Base-by-base conservation (phyloP, 345 rosid species). In the Angophora floribunda region DNA sequence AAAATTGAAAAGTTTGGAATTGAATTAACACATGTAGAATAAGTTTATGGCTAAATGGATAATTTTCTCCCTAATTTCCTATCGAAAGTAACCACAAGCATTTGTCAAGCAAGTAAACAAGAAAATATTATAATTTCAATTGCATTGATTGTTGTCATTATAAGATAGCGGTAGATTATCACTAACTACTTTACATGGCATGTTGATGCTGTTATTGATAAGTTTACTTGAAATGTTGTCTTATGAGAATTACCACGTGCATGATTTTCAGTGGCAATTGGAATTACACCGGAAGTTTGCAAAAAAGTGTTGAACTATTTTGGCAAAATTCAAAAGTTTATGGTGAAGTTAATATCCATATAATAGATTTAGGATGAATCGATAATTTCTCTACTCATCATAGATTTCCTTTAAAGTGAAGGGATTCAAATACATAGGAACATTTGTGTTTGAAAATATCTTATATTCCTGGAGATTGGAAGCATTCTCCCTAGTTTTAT, bases 171-270 rank as follows among this genome's bases (percentile, higher is more conserved):
- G 21, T 55, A 55, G 61, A 28, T 55, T 1, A 55, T 55, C 61
- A 22, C 6, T 8, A 70, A 41, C 22, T 6, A 63, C n/a, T 63
- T 1, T 63, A 63, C 16, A 1, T 63, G 36, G 14, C 32, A 63
- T 12, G 70, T 0, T 13, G 32, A 6, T 26, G 32, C n/a, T n/a
- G n/a, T n/a, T n/a, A n/a, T 2, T 0, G 14, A 63, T 4, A 0
- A 63, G 47, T 32, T 70, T 36, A 36, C 13, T 44, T 19, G 22
- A 70, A 36, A 70, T 36, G 45, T 16, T 9, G 7, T 9, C 19
- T 5, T 70, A 17, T 4, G 6, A 36, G 24, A 36, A 70, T 70
- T 4, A 11, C 21, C 47, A 17, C 5, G 24, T 36, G 7, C 17
- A 24, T 2, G 0, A 36, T 17, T 32, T 70, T 15, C 0, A 1